Base-by-base conservation (phyloP, 2,329 filamentous ascomycete genomes). In the Colletotrichum gloeosporioides region DNA sequence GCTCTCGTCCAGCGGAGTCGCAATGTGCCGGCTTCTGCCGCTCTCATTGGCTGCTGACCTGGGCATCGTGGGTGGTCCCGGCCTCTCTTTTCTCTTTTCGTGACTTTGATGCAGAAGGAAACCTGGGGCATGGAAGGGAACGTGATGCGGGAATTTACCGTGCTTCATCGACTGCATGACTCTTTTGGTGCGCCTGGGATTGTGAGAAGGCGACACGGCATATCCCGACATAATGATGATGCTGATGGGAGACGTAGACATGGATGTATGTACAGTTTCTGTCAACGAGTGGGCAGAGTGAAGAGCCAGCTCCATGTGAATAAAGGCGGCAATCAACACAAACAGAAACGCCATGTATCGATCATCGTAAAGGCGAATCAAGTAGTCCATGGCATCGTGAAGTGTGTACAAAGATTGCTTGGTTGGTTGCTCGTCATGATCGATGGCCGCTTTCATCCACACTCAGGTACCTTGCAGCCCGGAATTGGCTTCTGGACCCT, bases 21-120 rank as follows among this genome's bases (percentile, higher is more conserved):
- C 55, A 72, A 67, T 79, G 78, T 79, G 78, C 75, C 18, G 69
- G 9, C 16, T 29, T 68, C 25, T 29, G 4, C 25, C 53, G 12
- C 15, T 68, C 69, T 78, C 25, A 79, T 79, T 79, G 78, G 78
- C 66, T 61, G 34, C 15, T 15, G 29, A 44, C 53, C 34, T 39
- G 3, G 25, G 39, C 34, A 29, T 68, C 25, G 62, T 44, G 62
- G 27, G 39, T 15, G 8, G 49, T 16, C 10, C 6, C 36, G n/a
- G 13, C 2, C n/a, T 49, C 3, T 13, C 2, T 22, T 0, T 49
- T 2, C 44, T 25, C 44, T 13, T 53, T 18, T 18, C 22, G 39
- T 49, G 39, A 49, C 39, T 44, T 44, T 44, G 18, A 49, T 49
- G 39, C 39, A 49, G 9, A 53, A 22, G 8, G 67, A 36, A 13